These are phyloP conservation scores for Geotrichum phurueaensis DNA, from an alignment of 1,139 yeast genomes.

Conservation along the genomic window DNA sequence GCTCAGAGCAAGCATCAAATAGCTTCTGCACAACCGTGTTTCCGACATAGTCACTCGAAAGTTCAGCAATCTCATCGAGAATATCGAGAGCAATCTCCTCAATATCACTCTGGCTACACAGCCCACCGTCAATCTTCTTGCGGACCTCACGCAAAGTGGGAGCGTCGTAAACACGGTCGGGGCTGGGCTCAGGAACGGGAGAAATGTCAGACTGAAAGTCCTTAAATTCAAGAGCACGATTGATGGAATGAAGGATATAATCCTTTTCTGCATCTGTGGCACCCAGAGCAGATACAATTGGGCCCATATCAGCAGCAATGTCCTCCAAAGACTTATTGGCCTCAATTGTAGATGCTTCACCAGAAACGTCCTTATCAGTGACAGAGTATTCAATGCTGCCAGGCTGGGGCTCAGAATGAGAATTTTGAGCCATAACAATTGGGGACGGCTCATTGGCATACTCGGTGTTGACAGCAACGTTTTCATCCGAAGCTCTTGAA, in stretches of 20 bases:
- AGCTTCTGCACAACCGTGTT: conserved; percentile 92
- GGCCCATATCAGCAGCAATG: conserved; percentile 28
- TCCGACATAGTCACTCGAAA: conserved; percentile 89
- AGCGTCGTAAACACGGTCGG: conserved; percentile 69
- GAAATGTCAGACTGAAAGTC: conserved; percentile 28
- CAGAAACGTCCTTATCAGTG: conserved; percentile 19
- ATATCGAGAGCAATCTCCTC: conserved; percentile 81
- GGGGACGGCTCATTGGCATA: background rate
- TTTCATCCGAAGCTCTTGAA: background rate
- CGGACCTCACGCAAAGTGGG: conserved; percentile 64
- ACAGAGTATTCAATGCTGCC: conserved; percentile 19
- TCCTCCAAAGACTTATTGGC: conserved; percentile 29
- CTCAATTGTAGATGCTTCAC: conserved; percentile 22
- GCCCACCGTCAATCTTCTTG: conserved; percentile 44
- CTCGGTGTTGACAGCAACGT: background rate
- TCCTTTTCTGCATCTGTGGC: conserved; percentile 27
- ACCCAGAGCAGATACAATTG: conserved; percentile 33
- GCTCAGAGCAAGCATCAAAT: conserved; percentile 64
- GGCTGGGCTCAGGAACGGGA: conserved; percentile 34
- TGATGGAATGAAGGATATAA: conserved; percentile 24
- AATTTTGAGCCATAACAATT: background rate
- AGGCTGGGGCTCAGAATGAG: background rate
- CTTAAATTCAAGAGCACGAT: conserved; percentile 29
- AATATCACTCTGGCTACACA: conserved; percentile 48
- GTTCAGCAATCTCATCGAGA: conserved; percentile 84